Conservation (phyloP, 768 basidiomycete species). For the Atractiella rhizophila region DNA sequence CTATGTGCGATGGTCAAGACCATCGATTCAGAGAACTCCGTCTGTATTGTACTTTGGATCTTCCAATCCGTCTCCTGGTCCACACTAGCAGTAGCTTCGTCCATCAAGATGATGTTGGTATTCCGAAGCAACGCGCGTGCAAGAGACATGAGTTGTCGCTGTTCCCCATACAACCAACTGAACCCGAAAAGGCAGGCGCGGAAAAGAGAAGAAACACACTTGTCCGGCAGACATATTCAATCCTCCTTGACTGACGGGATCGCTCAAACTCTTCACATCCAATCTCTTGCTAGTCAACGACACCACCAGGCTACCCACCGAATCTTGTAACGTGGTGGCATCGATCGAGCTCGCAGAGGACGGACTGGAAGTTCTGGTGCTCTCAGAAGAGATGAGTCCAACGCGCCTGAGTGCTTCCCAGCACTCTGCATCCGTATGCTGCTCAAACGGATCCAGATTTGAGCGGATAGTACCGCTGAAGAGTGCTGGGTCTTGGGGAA, state of each 20-base stretch:
- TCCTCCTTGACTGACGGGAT: constrained; percentile 22
- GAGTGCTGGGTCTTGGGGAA: constrained; percentile 41
- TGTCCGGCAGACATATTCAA: constrained; percentile 26
- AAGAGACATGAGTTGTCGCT: constrained; percentile 12
- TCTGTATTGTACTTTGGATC: constrained; percentile 48
- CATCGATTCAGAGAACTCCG: constrained; percentile 42
- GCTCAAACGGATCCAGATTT: constrained; percentile 38
- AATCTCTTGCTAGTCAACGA: too few species aligned
- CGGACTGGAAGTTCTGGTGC: too few species aligned
- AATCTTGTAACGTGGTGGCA: constrained; percentile 2
- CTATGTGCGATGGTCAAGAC: constrained; percentile 66
- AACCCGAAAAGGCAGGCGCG: too few species aligned
- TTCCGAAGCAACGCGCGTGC: constrained; percentile 18
- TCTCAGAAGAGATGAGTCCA: too few species aligned
- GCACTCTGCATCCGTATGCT: constrained; percentile 13
- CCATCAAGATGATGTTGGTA: constrained; percentile 24
- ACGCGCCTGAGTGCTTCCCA: constrained; percentile 16
- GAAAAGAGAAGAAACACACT: constrained; percentile 1
- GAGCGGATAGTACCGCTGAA: constrained; percentile 48
- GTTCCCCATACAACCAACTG: constrained; percentile 2
- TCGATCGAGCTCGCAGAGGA: constrained; percentile 9
- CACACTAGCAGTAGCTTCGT: constrained; percentile 25
- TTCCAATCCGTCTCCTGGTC: constrained; percentile 21
- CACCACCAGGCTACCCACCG: neutral
- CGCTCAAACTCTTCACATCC: constrained; percentile 20